These are phyloP conservation scores for Flaveria linearis DNA, from an alignment of 129 eudicot genomes.

Conservation along the genomic window DNA sequence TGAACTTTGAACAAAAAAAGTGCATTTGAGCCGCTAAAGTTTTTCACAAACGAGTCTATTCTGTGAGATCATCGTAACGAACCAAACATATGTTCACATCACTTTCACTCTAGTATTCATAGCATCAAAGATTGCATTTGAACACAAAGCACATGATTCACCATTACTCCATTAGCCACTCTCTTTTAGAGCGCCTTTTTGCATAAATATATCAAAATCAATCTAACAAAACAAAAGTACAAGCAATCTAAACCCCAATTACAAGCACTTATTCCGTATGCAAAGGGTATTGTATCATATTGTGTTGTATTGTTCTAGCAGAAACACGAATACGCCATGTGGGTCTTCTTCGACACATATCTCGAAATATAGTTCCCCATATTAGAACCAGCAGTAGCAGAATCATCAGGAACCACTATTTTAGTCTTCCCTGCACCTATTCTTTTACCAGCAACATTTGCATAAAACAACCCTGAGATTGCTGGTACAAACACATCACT, in stretches of 20 bases:
- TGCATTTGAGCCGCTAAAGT: too few relatives aligned
- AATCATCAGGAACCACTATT: conserved; percentile 74
- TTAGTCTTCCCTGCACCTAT: conserved; percentile 75
- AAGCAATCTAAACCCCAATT: conserved; percentile 10
- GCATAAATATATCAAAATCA: conserved; percentile 7
- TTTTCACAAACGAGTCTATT: too few relatives aligned
- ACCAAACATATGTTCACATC: background rate
- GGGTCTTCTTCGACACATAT: conserved; percentile 76
- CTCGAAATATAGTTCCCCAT: conserved; percentile 55
- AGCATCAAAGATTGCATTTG: conserved; percentile 3
- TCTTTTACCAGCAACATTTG: conserved; percentile 95
- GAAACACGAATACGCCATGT: conserved; percentile 40
- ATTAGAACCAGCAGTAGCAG: conserved; percentile 45
- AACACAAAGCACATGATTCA: conserved; percentile 8
- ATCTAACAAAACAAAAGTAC: conserved; percentile 8
- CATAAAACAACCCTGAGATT: conserved; percentile 86
- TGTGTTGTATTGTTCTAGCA: conserved; percentile 4
- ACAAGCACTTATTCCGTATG: conserved; percentile 3
- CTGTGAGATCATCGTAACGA: too few relatives aligned
- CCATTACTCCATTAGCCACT: background rate
- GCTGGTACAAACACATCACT: conserved; percentile 93
- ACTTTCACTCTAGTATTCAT: conserved; percentile 5
- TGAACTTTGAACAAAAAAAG: too few relatives aligned
- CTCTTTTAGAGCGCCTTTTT: conserved; percentile 9
- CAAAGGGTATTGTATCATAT: background rate